A percentile compares a stretch with the other conserved stretches of the same genome.
Conservation (phyloP, 1,284 basidiomycete species). For the Spongiforma sp. region DNA sequence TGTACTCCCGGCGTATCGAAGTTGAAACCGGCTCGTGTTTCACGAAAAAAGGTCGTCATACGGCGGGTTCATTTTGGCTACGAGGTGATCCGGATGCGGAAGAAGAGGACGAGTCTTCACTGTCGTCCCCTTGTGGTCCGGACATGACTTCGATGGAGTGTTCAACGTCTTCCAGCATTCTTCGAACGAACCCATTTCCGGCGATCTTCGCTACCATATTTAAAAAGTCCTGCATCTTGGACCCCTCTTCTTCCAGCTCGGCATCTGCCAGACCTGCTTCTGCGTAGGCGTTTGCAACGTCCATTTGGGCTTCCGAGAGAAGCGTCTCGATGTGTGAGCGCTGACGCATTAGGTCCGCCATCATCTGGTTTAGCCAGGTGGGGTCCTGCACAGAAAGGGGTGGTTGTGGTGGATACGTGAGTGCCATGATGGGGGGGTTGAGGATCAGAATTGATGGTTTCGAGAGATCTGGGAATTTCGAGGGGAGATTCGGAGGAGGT, state of each 20-base stretch:
- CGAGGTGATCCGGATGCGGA: slow-evolving; percentile 6
- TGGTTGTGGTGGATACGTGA: slow-evolving; percentile 31
- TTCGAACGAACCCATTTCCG: slow-evolving; percentile 32
- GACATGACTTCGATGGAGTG: slow-evolving; percentile 23
- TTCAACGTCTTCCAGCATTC: slow-evolving; percentile 27
- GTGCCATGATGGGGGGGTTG: slow-evolving; percentile 30
- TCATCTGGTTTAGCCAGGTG: slow-evolving; percentile 32
- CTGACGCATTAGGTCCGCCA: slow-evolving; percentile 30
- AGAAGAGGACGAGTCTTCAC: slow-evolving; percentile 2
- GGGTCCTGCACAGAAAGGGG: slow-evolving; percentile 30
- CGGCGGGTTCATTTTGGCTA: not conserved
- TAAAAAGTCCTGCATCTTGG: slow-evolving; percentile 33
- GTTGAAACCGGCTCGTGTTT: too few species aligned
- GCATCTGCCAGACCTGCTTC: slow-evolving; percentile 34
- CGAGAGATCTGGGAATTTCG: slow-evolving; percentile 26
- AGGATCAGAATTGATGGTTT: slow-evolving; percentile 18
- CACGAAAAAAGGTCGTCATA: slow-evolving; percentile 1
- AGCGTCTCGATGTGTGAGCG: slow-evolving; percentile 26
- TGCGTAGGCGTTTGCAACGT: slow-evolving; percentile 27
- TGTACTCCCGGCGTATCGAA: too few species aligned
- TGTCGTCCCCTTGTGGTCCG: slow-evolving; percentile 1
- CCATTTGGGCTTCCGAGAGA: slow-evolving; percentile 20
- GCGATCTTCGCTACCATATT: slow-evolving; percentile 29
- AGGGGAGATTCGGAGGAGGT: slow-evolving; percentile 19
- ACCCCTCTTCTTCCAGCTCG: slow-evolving; percentile 29